A percentile compares a stretch with the other conserved stretches of the same genome.
Evolutionary conservation across 2,329 filamentous ascomycete genomes (phyloP).

Genomic region (Hypoxylon sp.): DNA sequence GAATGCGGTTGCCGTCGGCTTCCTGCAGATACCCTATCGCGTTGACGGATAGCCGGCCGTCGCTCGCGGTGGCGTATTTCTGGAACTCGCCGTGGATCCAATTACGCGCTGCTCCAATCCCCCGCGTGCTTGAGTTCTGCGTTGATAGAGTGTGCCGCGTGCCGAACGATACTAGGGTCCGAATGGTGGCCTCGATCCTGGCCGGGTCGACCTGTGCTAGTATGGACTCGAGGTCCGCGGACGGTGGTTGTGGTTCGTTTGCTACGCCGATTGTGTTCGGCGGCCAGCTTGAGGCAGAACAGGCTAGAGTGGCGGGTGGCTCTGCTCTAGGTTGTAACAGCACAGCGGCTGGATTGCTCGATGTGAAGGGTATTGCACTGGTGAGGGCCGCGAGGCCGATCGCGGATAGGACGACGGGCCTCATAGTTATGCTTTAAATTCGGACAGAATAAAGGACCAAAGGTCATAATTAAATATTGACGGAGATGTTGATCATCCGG

Average conservation of each 20-base stretch:
- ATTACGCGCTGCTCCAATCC: slow-evolving; percentile 69
- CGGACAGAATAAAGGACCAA: background rate
- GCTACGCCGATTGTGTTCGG: slow-evolving; percentile 46
- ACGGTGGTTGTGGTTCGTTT: slow-evolving; percentile 50
- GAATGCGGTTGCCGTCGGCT: slow-evolving; percentile 59
- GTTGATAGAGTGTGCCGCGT: slow-evolving; percentile 69
- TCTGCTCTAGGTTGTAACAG: slow-evolving; percentile 22
- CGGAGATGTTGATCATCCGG: background rate
- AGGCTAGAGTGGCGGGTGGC: slow-evolving; percentile 39
- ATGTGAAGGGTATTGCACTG: slow-evolving; percentile 37
- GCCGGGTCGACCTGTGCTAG: slow-evolving; percentile 54
- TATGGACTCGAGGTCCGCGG: slow-evolving; percentile 47
- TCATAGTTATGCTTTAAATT: slow-evolving; percentile 27
- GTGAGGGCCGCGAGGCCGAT: slow-evolving; percentile 33
- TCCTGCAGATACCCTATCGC: slow-evolving; percentile 65
- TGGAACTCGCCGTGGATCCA: slow-evolving; percentile 67
- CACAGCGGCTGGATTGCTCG: slow-evolving; percentile 43
- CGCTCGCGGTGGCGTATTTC: slow-evolving; percentile 60
- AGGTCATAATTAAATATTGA: background rate
- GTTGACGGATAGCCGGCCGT: slow-evolving; percentile 65
- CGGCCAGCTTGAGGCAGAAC: slow-evolving; percentile 50
- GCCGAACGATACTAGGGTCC: slow-evolving; percentile 67
- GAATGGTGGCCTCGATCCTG: slow-evolving; percentile 64
- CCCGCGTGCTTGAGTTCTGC: slow-evolving; percentile 63
- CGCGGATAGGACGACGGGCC: slow-evolving; percentile 27